phyloP scores from a whole-genome alignment of 495 filamentous ascomycete genomes.

The Penicillium arizonense region DNA sequence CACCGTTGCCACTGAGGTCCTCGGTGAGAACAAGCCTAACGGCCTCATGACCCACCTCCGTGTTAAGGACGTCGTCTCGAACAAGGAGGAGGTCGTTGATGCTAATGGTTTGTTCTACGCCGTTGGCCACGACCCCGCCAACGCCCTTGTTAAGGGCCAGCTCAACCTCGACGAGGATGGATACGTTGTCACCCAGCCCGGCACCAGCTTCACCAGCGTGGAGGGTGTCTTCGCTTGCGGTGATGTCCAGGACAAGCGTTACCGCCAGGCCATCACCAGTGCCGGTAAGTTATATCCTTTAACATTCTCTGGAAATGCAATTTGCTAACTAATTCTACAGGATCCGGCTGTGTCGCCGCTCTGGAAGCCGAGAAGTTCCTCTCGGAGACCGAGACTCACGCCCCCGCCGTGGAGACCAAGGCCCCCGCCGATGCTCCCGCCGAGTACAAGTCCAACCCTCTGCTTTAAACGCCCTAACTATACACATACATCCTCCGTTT shows the following conservation, averaged over 20 bases:
- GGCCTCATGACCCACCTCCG: conserved; percentile 83
- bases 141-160: conserved; percentile 79
- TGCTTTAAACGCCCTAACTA: conserved; percentile 45
- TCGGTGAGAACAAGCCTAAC: conserved; percentile 69
- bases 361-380: conserved; percentile 93
- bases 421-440: conserved; percentile 38
- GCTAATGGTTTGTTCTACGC: conserved; percentile 97
- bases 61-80: conserved; percentile 75
- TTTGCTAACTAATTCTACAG: conserved; percentile 40
- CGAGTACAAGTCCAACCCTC: conserved; percentile 63
- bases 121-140: conserved; percentile 95
- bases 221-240: conserved; percentile 95
- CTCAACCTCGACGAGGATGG: conserved; percentile 80
- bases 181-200: conserved; percentile 87
- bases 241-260: conserved; percentile 98
- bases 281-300: conserved; percentile 64
- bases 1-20: conserved; percentile 73
- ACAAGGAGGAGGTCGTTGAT: conserved; percentile 74
- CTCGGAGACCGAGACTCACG: conserved; percentile 64
- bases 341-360: conserved; percentile 90
- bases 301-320: not conserved
- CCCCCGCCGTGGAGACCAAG: conserved; percentile 35
- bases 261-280: conserved; percentile 96
- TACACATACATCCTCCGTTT: not conserved
- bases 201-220: conserved; percentile 82